These are phyloP conservation scores for Blakeslea trispora DNA, from an alignment of 371 early-diverging fungal genomes.

Conservation along the genomic window DNA sequence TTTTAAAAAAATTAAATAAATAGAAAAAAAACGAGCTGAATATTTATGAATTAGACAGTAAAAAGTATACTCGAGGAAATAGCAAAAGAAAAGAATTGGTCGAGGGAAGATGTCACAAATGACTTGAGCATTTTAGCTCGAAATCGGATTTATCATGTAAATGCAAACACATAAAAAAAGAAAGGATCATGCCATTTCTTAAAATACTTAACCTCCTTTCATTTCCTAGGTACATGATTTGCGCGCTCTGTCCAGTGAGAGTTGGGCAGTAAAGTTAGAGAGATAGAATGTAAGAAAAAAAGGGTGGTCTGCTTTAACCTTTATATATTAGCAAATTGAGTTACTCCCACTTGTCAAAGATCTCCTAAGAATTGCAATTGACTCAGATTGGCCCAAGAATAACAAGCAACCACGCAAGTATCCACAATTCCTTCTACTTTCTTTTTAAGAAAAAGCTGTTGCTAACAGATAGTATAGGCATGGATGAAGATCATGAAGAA, in stretches of 20 bases:
- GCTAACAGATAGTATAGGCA: too few species aligned
- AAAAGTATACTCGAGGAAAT: slow-evolving; percentile 14
- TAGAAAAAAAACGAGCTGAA: too few species aligned
- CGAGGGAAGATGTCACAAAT: slow-evolving; percentile 36
- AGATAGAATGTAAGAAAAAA: too few species aligned
- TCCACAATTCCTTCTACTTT: too few species aligned
- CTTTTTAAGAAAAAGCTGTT: too few species aligned
- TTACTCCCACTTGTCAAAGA: slow-evolving; percentile 51
- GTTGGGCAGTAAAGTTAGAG: slow-evolving; percentile 47
- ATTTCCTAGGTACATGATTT: slow-evolving; percentile 37
- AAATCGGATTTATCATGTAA: slow-evolving; percentile 40
- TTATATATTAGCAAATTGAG: slow-evolving; percentile 40
- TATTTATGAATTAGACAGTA: slow-evolving; percentile 8
- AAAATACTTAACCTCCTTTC: background rate
- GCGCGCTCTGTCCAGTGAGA: slow-evolving; percentile 44
- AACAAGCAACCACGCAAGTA: too few species aligned
- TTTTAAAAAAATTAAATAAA: too few species aligned
- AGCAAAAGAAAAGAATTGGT: slow-evolving; percentile 46
- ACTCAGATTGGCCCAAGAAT: slow-evolving; percentile 11
- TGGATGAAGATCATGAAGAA: slow-evolving; percentile 19
- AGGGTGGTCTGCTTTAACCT: slow-evolving; percentile 11
- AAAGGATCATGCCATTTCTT: too few species aligned
- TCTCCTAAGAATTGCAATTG: slow-evolving; percentile 33
- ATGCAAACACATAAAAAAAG: background rate
- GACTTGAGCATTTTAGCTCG: slow-evolving; percentile 41